Base-by-base conservation (phyloP, 2,329 filamentous ascomycete genomes). In the Pseudonectria buxi region DNA sequence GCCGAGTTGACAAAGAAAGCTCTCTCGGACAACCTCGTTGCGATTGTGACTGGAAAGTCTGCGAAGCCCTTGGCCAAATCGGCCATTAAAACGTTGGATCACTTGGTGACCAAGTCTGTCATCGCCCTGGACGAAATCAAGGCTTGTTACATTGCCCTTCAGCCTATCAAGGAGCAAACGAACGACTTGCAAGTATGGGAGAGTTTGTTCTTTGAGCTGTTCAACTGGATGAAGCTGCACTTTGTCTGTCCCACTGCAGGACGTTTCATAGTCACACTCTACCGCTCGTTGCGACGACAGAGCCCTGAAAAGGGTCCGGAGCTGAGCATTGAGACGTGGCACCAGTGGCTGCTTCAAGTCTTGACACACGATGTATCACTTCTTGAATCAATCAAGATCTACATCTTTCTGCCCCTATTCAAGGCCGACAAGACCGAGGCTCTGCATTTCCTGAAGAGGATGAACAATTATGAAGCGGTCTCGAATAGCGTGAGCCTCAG, bases 1-100 rank as follows among this genome's bases (percentile, higher is more conserved):
- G 59, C 61, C 3, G 50, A 47, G 10, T 40, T 53, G 4, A 62
- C 71, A 24, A 74, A 71, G 46, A 46, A 54, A 13, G 54, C 52
- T 12, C 63, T 81, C 6, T 49, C 80, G 12, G 56, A 67, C 16
- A 71, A 63, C 5, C 66, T 80, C 6, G 51, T 83, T 12, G 70
- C 73, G 2, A 75, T 81, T 11, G 69, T 85, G 28, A 68, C 71
- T 14, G 71, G 75, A 37, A 68, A 74, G 40, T 76, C 76, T 24
- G 68, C 77, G 12, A 78, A 75, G 44, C 72, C 78, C 9, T 67
- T 81, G 33, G 77, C 79, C 27, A 86, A 86, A 54, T 82, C 82
- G 25, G 76, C 80, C 6, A 72, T 87, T 41, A 79, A 81, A 50
- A 74, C 74, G 12, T 62, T 86, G 26, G 78, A 83, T 31, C 72